These are phyloP conservation scores for Carex scoparia DNA, from an alignment of 176 grass and related monocot genomes.

Conservation along the genomic window DNA sequence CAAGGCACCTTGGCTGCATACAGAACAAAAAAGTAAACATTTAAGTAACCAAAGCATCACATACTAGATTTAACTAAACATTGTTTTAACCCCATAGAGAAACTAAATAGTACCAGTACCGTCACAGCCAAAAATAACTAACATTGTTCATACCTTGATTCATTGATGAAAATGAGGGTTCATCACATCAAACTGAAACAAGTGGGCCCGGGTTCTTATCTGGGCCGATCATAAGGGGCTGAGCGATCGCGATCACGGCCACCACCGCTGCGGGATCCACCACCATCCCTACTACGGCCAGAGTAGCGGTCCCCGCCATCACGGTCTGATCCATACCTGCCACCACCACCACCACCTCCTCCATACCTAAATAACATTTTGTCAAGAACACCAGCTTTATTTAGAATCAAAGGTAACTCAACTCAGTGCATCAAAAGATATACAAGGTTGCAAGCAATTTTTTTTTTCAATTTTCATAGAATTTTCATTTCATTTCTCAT, in stretches of 20 bases:
- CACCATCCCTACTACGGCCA: constrained; percentile 59
- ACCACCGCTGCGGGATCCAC: constrained; percentile 24
- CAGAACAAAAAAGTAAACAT: constrained; percentile 24
- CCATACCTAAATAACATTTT: constrained; percentile 36
- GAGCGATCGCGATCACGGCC: constrained; percentile 57
- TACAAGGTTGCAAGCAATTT: neutral
- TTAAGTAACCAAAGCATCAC: constrained; percentile 24
- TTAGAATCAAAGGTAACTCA: neutral
- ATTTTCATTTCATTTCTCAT: neutral
- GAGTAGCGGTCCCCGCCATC: constrained; percentile 57
- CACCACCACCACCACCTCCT: constrained; percentile 22
- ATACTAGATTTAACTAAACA: constrained; percentile 18
- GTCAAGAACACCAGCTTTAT: neutral
- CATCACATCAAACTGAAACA: constrained; percentile 11
- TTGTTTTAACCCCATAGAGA: constrained; percentile 18
- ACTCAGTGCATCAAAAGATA: neutral
- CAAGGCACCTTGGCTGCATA: constrained; percentile 33
- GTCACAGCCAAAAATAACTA: constrained; percentile 13
- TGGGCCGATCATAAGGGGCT: constrained; percentile 53
- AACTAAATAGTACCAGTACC: constrained; percentile 9
- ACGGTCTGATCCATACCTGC: constrained; percentile 53
- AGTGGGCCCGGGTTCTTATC: neutral
- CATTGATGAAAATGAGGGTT: constrained; percentile 23
- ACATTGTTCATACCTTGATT: constrained; percentile 21
- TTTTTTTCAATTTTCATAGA: neutral